Conservation (phyloP, 345 rosid species). For the Salix caprea region DNA sequence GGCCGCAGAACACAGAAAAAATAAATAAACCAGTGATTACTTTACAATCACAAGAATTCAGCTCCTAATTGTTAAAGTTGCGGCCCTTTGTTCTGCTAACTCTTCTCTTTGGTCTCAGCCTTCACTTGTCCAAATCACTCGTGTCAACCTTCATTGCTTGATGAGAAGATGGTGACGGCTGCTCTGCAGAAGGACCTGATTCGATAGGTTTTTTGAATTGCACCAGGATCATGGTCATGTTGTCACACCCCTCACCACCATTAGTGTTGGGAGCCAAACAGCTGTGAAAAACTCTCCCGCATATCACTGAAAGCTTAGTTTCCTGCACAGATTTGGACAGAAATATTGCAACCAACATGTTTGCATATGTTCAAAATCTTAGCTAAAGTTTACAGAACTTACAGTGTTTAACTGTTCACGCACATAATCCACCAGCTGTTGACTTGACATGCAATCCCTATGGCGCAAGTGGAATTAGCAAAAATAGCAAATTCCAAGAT, state of each 20-base stretch:
- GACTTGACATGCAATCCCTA: constrained; percentile 99
- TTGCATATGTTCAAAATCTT: neutral
- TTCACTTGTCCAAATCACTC: neutral
- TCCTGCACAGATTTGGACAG: constrained; percentile 46
- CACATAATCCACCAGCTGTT: constrained; percentile 75
- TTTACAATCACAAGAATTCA: constrained; percentile 13
- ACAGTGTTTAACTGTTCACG: constrained; percentile 15
- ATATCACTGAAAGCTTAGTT: constrained; percentile 69
- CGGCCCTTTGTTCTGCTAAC: neutral
- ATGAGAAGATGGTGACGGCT: constrained; percentile 8
- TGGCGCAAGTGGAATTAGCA: neutral
- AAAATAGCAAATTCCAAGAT: neutral
- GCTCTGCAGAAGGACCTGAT: constrained; percentile 24
- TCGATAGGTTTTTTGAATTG: constrained; percentile 66
- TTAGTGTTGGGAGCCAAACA: constrained; percentile 80
- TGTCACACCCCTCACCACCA: constrained; percentile 90
- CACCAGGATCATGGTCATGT: constrained; percentile 97
- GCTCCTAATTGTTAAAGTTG: neutral
- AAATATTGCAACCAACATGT: neutral
- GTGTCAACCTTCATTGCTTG: constrained; percentile 1
- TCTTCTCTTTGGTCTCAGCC: constrained; percentile 5
- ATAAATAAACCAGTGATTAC: constrained; percentile 10
- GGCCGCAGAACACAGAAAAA: neutral
- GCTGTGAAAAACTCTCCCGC: constrained; percentile 71
- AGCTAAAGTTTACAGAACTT: neutral